Percentiles rank a stretch among this genome's conserved stretches.
These are phyloP conservation scores for Acanthochlamys bracteata DNA, from an alignment of 106 monocot genomes.

Conservation along the genomic window DNA sequence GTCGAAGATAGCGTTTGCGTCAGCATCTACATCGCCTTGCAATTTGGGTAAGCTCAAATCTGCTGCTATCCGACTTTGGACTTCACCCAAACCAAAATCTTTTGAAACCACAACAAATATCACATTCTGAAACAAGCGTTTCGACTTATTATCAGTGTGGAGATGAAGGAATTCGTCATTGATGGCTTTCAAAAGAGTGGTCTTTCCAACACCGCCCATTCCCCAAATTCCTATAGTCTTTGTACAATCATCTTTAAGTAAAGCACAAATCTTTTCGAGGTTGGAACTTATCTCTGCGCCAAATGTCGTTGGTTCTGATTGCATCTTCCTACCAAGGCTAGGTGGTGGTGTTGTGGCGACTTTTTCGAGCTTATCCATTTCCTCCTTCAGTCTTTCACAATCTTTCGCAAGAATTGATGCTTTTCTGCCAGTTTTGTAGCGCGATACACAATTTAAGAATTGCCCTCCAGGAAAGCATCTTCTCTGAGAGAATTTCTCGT, in stretches of 20 bases:
- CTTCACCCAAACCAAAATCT: not conserved
- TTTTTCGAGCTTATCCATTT: not conserved
- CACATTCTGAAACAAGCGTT: not conserved
- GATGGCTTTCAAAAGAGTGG: slow-evolving; percentile 1
- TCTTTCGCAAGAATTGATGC: not conserved
- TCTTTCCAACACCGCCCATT: slow-evolving; percentile 1
- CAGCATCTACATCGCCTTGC: no score
- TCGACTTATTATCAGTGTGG: not conserved
- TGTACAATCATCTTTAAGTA: not conserved
- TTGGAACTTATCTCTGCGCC: not conserved
- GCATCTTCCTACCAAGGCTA: not conserved
- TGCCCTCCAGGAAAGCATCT: not conserved
- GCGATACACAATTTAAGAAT: not conserved
- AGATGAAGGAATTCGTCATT: slow-evolving; percentile 4
- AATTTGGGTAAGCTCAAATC: not conserved
- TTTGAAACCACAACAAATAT: not conserved
- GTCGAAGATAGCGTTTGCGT: not conserved
- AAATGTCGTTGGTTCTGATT: not conserved
- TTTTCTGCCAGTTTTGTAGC: not conserved
- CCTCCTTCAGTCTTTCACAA: not conserved
- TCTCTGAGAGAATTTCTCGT: not conserved
- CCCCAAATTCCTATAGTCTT: slow-evolving; percentile 2
- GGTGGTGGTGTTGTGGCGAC: not conserved
- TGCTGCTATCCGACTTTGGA: slow-evolving; percentile 1
- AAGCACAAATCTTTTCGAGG: not conserved